Evolutionary conservation across 116 monocot genomes (phyloP), one percentile per base, ranked within the genome.

Genomic region (Trichopus zeylanicus): DNA sequence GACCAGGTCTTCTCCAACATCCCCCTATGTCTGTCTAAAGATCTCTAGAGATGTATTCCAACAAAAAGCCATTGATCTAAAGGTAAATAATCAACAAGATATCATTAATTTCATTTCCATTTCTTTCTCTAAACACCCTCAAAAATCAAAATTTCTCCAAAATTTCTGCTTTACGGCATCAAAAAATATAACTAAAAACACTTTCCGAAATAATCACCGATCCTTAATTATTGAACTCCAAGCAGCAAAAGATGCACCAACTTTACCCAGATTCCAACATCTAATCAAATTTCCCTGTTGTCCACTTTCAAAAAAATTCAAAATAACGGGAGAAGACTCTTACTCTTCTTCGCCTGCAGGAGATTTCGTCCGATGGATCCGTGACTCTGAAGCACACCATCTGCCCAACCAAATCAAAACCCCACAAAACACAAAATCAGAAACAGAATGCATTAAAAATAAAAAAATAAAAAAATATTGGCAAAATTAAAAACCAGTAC

Each of bases 401-500:
- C 62, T 62, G 48, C 10, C 42, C 42, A 42, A 42, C n/a, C n/a
- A n/a, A n/a, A n/a, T n/a, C n/a, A n/a, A n/a, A n/a, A n/a, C n/a
- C n/a, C n/a, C n/a, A 42, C 16, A 42, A 42, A 42, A 7, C 4
- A 9, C 13, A 2, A 10, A 42, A 42, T 42, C 42, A 42, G n/a
- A 42, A 16, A 16, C 3, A 7, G 4, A 42, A 18, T 4, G n/a
- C 3, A 16, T 15, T 15, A 42, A 42, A 13, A 13, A 16, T 16
- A 42, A 62, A 62, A 4, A 1, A 26, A 49, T 29, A 4, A 26
- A 10, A 15, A 49, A 51, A 49, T 31, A 16, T 18, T 9, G 8
- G n/a, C n/a, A 49, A 62, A 49, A 62, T 29, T 3, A 15, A 48
- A n/a, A n/a, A 35, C 28, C 48, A 48, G 18, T 26, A 62, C 62